These are phyloP conservation scores for Phragmites australis DNA, from an alignment of 176 grass and related monocot species.

Conservation along the genomic window DNA sequence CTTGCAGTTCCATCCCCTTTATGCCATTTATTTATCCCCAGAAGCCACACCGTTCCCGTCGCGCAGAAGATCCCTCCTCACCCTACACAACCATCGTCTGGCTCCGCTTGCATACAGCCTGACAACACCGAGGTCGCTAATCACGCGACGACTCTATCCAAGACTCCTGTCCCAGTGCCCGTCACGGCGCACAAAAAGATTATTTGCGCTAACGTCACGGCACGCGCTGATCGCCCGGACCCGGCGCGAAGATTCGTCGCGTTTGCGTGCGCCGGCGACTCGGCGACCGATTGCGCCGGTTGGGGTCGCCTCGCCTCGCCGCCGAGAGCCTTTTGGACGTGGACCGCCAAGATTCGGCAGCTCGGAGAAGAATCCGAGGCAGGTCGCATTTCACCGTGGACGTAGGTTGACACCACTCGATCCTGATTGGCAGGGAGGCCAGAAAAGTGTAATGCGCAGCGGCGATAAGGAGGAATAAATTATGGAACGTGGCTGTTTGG, in stretches of 20 bases:
- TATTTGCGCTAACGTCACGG: no score
- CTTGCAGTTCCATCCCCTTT: no score
- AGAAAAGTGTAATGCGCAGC: not conserved
- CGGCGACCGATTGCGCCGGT: no score
- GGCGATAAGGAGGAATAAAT: not conserved
- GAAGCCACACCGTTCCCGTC: not conserved
- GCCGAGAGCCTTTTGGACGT: not conserved
- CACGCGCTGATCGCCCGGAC: not conserved
- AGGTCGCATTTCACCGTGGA: not conserved
- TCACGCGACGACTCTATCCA: not conserved
- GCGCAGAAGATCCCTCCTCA: not conserved
- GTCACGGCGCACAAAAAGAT: no score
- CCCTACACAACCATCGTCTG: not conserved
- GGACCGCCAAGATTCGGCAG: slow-evolving; percentile 4
- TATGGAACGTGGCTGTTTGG: not conserved
- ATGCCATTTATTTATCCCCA: no score
- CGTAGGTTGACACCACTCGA: not conserved
- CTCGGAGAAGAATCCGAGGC: not conserved
- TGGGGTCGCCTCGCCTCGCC: not conserved
- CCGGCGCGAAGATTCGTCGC: slow-evolving; percentile 30
- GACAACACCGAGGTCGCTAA: slow-evolving; percentile 1
- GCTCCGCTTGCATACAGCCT: not conserved
- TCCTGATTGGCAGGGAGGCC: not conserved
- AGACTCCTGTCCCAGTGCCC: not conserved
- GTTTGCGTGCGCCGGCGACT: no score